Conservation (phyloP, 2,329 filamentous ascomycete species). For the Helotiales sp. region DNA sequence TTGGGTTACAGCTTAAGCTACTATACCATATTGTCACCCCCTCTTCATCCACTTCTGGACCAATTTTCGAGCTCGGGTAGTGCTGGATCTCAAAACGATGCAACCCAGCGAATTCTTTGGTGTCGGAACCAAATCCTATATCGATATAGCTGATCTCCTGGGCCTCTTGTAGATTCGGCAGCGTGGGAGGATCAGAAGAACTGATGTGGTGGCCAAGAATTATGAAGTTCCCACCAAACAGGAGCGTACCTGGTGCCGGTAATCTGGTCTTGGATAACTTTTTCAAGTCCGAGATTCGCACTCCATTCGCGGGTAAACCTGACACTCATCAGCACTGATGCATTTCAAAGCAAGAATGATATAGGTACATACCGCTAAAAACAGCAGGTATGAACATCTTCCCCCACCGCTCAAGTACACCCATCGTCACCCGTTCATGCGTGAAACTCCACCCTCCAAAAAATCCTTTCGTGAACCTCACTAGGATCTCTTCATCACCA, state of each 20-base stretch:
- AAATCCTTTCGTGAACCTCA: constrained; percentile 20
- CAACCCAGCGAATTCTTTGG: constrained; percentile 16
- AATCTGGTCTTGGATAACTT: constrained; percentile 1
- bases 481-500: constrained; percentile 19
- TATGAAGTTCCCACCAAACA: constrained; percentile 21
- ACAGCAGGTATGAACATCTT: constrained; percentile 7
- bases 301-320: background rate
- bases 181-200: background rate
- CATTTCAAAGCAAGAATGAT: background rate
- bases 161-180: background rate
- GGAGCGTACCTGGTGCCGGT: constrained; percentile 4
- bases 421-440: constrained; percentile 13
- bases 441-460: constrained; percentile 22
- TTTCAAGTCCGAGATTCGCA: background rate
- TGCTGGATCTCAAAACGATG: constrained; percentile 18
- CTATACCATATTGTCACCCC: constrained; percentile 8
- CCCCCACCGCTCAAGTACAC: background rate
- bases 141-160: constrained; percentile 18
- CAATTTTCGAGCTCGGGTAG: background rate
- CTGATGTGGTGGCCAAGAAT: constrained; percentile 10
- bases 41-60: background rate
- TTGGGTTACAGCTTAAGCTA: constrained; percentile 13
- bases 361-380: constrained; percentile 12
- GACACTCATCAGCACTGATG: background rate
- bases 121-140: constrained; percentile 19